A percentile compares a stretch with the other conserved stretches of the same genome.
Conservation (phyloP, 208 protist species). For the Leishmania amazonensis region DNA sequence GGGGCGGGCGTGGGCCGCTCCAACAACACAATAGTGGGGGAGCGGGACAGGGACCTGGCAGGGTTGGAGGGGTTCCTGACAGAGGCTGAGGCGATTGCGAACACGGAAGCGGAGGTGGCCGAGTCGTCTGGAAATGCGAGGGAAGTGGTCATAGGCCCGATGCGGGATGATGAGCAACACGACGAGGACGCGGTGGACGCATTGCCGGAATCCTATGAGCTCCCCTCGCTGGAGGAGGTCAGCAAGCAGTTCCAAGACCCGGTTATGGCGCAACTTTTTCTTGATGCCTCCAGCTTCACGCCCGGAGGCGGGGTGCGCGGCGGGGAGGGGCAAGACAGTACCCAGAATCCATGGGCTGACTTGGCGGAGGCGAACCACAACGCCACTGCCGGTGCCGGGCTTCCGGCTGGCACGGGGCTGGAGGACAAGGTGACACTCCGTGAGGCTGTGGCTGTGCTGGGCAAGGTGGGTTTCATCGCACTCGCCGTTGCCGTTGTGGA, state of each 20-base stretch:
- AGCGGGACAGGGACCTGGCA: conserved; percentile 51
- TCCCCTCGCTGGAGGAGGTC: conserved; percentile 84
- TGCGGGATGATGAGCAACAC: neutral
- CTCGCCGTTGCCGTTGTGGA: conserved; percentile 81
- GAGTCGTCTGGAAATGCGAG: conserved; percentile 1
- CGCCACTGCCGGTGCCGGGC: conserved; percentile 9
- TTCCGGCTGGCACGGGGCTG: neutral
- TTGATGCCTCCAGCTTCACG: conserved; percentile 63
- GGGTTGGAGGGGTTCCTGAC: conserved; percentile 53
- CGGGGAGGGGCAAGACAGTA: conserved; percentile 5
- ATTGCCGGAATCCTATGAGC: conserved; percentile 36
- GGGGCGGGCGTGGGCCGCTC: neutral
- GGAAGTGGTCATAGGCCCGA: neutral
- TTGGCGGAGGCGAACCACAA: conserved; percentile 20
- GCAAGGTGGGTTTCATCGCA: conserved; percentile 56
- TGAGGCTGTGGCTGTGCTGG: conserved; percentile 69
- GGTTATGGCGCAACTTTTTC: conserved; percentile 80
- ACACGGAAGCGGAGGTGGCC: neutral
- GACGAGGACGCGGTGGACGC: conserved; percentile 18
- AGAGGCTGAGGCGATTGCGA: neutral
- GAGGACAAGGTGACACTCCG: conserved; percentile 66
- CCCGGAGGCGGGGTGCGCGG: conserved; percentile 25
- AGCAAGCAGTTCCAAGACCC: conserved; percentile 81
- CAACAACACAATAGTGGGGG: conserved; percentile 35
- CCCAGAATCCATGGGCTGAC: conserved; percentile 11